Conservation (phyloP, 805 yeast genomes). For the Citeromyces matritensis region DNA sequence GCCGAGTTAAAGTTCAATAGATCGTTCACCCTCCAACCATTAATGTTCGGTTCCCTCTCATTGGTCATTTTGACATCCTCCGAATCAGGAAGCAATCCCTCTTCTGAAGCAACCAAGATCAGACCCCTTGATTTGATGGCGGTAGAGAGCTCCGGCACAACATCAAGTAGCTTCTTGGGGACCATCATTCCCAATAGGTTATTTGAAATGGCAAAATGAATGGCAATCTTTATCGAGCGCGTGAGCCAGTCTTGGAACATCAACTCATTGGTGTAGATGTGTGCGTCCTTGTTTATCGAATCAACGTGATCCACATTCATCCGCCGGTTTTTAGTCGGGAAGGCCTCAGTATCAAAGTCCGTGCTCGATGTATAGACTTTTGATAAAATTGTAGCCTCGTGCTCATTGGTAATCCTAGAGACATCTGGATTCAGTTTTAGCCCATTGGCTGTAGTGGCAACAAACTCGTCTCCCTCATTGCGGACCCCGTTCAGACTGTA, state of each 20-base stretch:
- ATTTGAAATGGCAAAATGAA: constrained; percentile 64
- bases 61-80: constrained; percentile 16
- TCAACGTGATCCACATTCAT: constrained; percentile 18
- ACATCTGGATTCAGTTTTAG: too few relatives aligned
- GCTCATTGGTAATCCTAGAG: constrained; percentile 2
- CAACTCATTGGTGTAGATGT: constrained; percentile 14
- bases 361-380: too few relatives aligned
- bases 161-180: constrained; percentile 50
- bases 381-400: constrained; percentile 3
- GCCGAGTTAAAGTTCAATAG: constrained; percentile 53
- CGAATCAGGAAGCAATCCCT: constrained; percentile 4
- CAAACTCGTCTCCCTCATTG: constrained; percentile 13
- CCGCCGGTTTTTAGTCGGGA: constrained; percentile 3
- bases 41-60: constrained; percentile 28
- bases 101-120: constrained; percentile 60
- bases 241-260: constrained; percentile 27
- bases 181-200: constrained; percentile 77
- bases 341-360: constrained; percentile 1
- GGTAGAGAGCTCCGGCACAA: constrained; percentile 66
- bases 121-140: constrained; percentile 70
- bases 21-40: constrained; percentile 53
- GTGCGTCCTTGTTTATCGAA: constrained; percentile 18
- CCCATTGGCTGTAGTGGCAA: constrained; percentile 25
- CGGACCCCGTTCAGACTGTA: constrained; percentile 60
- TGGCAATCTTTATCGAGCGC: constrained; percentile 69